Evolutionary conservation across 2,329 filamentous ascomycete species (phyloP), one percentile per base, ranked within the genome.

Genomic region (Chaetomium globosum): DNA sequence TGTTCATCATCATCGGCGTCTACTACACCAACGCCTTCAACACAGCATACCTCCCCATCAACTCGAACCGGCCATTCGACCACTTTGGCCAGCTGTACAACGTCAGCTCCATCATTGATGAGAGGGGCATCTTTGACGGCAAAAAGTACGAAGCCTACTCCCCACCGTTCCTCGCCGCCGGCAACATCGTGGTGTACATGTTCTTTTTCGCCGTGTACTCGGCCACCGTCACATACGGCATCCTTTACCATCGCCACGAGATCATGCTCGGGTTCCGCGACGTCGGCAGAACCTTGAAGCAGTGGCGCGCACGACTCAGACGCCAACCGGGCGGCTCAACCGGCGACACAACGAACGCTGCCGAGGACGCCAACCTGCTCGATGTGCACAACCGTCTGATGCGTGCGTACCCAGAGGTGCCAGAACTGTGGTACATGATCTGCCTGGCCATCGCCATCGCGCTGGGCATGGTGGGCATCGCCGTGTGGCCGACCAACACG

Each of bases 351-450:
- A 10, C 46, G 4, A 10, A 54, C 13, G 21, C 23, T 58, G 58
- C 59, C 19, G 64, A 65, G 21, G 66, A 68, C 55, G 48, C 58
- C 13, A 65, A 70, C 51, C 56, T 67, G 52, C 69, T 74, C 21
- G 79, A 81, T 66, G 73, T 81, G 2, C 82, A 84, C 71, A 79
- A 78, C 63, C 76, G 79, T 2, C 75, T 83, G 23, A 84, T 84
- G 81, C 71, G 73, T 12, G 69, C 69, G 0, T 84, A 84, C 67
- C 75, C 74, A 3, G 80, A 83, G 69, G 70, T 72, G 6, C 80
- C 81, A 0, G 79, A 82, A 55, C 82, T 79, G 80, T 82, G 80
- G 79, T 83, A 82, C 66, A 59, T 78, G 16, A 64, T 74, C 6
- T 73, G 77, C 19, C 62, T 73, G 30, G 58, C 74, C 26, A 46